Conservation (phyloP, 2,329 filamentous ascomycete species). For the Reticulascus tulasneorum region DNA sequence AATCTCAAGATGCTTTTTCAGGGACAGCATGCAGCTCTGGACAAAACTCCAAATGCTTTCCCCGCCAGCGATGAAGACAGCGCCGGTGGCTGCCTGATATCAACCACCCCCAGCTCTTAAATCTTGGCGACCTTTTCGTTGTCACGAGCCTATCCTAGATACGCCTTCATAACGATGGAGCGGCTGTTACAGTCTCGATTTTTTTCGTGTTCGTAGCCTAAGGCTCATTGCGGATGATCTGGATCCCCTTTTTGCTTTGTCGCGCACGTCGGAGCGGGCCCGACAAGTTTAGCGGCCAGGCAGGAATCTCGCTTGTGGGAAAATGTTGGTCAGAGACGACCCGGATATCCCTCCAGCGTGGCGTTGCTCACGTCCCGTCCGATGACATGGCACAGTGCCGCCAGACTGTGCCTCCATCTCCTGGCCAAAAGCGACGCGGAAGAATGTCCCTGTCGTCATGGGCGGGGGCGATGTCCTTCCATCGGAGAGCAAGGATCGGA, state of each 20-base stretch:
- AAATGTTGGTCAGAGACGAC: constrained; percentile 40
- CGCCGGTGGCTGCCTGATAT: constrained; percentile 43
- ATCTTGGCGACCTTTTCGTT: constrained; percentile 16
- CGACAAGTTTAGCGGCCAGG: constrained; percentile 27
- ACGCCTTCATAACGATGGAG: constrained; percentile 26
- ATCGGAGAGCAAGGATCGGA: constrained; percentile 17
- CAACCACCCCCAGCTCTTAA: constrained; percentile 31
- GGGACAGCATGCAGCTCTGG: constrained; percentile 2
- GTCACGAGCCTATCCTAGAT: constrained; percentile 14
- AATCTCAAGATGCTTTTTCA: constrained; percentile 28
- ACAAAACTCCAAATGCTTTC: constrained; percentile 41
- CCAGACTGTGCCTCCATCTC: constrained; percentile 16
- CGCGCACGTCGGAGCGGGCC: constrained; percentile 19
- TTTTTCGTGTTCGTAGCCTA: constrained; percentile 26
- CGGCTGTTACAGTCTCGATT: constrained; percentile 26
- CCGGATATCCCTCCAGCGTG: constrained; percentile 23
- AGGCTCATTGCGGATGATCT: constrained; percentile 37
- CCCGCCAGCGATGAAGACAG: constrained; percentile 41
- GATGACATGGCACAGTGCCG: constrained; percentile 19
- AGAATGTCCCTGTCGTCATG: constrained; percentile 21
- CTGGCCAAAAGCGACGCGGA: constrained; percentile 20
- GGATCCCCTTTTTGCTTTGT: constrained; percentile 26
- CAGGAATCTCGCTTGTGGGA: constrained; percentile 37
- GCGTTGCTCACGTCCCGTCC: constrained; percentile 12
- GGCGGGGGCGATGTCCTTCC: constrained; percentile 18